Percentiles rank a stretch among this genome's conserved stretches.
Evolutionary conservation across 805 yeast species (phyloP).

Genomic region (Ogataea ramenticola): DNA sequence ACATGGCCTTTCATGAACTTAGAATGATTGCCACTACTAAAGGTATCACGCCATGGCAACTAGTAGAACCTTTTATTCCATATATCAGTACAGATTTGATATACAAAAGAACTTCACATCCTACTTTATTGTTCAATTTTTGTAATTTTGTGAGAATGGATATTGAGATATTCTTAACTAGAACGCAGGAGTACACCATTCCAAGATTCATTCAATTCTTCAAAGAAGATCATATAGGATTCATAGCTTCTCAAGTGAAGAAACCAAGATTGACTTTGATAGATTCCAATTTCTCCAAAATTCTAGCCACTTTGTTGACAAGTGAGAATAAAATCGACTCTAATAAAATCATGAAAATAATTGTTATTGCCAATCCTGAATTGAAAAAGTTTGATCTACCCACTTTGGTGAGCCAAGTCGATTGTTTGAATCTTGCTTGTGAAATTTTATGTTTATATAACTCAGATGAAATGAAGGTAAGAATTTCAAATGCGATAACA

Average conservation of each 20-base stretch:
- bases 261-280: constrained; percentile 40
- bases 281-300: constrained; percentile 39
- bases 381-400: constrained; percentile 27
- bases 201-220: constrained; percentile 69
- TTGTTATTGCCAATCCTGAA: constrained; percentile 46
- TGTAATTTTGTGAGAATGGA: constrained; percentile 62
- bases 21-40: constrained; percentile 49
- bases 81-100: constrained; percentile 60
- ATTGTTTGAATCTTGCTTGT: constrained; percentile 28
- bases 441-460: constrained; percentile 37
- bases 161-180: constrained; percentile 49
- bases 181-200: constrained; percentile 67
- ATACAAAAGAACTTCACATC: constrained; percentile 40
- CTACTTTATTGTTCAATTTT: constrained; percentile 48
- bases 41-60: constrained; percentile 64
- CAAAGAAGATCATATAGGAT: constrained; percentile 54
- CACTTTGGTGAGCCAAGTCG: constrained; percentile 22
- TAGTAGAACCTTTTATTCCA: constrained; percentile 74
- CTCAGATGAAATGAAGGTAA: constrained; percentile 16
- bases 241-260: constrained; percentile 49
- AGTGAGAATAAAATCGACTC: constrained; percentile 42
- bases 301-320: constrained; percentile 52
- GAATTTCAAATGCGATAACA: constrained; percentile 36
- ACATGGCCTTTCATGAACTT: constrained; percentile 62
- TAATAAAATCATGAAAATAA: constrained; percentile 40